A percentile compares a stretch with the other conserved stretches of the same genome.
Evolutionary conservation across 1,139 yeast genomes (phyloP).

Genomic region (Blastobotrys indianensis): DNA sequence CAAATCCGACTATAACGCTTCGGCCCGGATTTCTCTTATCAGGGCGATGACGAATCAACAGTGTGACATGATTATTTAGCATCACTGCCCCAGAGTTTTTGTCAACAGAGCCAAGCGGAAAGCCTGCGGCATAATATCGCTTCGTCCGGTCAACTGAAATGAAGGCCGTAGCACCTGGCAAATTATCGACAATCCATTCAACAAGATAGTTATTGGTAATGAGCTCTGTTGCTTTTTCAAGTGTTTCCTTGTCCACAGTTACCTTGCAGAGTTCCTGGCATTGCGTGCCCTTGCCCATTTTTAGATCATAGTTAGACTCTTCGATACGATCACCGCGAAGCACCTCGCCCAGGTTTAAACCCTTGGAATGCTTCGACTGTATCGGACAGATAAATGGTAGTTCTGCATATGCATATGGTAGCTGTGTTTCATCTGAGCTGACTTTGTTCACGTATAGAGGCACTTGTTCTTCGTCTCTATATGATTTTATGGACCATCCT

Average conservation of each 20-base stretch:
- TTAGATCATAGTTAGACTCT: constrained; percentile 62
- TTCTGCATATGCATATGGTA: constrained; percentile 74
- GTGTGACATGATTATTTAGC: constrained; percentile 72
- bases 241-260: constrained; percentile 44
- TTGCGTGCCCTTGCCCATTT: constrained; percentile 55
- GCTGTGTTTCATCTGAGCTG: constrained; percentile 67
- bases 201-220: constrained; percentile 67
- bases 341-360: constrained; percentile 69
- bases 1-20: constrained; percentile 78
- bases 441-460: constrained; percentile 71
- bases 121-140: constrained; percentile 81
- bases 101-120: constrained; percentile 67
- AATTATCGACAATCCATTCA: constrained; percentile 78
- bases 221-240: constrained; percentile 53
- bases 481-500: constrained; percentile 32
- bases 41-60: constrained; percentile 69
- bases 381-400: constrained; percentile 81
- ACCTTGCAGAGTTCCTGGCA: constrained; percentile 68
- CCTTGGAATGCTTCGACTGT: constrained; percentile 38
- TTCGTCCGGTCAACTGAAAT: constrained; percentile 52
- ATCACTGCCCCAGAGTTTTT: constrained; percentile 39
- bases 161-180: constrained; percentile 88
- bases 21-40: constrained; percentile 37
- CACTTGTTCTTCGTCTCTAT: constrained; percentile 52
- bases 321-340: constrained; percentile 76